These are phyloP conservation scores for Oidiodendron maius DNA, from an alignment of 495 filamentous ascomycete species.

Conservation along the genomic window DNA sequence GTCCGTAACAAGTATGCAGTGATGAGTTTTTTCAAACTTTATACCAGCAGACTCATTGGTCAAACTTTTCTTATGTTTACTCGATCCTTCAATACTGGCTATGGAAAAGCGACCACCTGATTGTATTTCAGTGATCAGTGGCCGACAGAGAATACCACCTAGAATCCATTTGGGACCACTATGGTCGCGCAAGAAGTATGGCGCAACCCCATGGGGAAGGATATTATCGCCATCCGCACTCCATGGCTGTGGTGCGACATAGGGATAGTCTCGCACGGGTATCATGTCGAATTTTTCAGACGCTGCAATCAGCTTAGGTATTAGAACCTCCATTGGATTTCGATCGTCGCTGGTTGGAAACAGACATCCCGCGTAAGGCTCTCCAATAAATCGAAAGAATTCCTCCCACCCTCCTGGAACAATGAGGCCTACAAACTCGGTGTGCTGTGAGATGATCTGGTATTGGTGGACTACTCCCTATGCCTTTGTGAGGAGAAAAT, in stretches of 20 bases:
- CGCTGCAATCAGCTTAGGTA: constrained; percentile 46
- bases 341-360: constrained; percentile 41
- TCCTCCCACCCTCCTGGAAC: constrained; percentile 49
- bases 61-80: too few relatives aligned
- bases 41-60: too few relatives aligned
- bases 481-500: too few relatives aligned
- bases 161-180: too few relatives aligned
- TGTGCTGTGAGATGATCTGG: constrained; percentile 36
- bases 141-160: constrained; percentile 37
- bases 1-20: not conserved
- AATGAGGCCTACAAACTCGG: constrained; percentile 38
- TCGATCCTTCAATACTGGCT: constrained; percentile 41
- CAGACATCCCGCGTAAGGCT: constrained; percentile 42
- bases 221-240: not conserved
- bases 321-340: constrained; percentile 28
- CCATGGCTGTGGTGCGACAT: not conserved
- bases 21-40: not conserved
- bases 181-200: too few relatives aligned
- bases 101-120: constrained; percentile 39
- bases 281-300: constrained; percentile 22
- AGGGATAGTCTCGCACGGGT: not conserved
- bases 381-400: constrained; percentile 45
- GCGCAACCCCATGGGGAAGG: not conserved
- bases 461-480: constrained; percentile 37
- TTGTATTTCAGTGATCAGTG: constrained; percentile 39